Conservation (phyloP, 2,329 filamentous ascomycete species). For the Ascochyta clinopodiicola region DNA sequence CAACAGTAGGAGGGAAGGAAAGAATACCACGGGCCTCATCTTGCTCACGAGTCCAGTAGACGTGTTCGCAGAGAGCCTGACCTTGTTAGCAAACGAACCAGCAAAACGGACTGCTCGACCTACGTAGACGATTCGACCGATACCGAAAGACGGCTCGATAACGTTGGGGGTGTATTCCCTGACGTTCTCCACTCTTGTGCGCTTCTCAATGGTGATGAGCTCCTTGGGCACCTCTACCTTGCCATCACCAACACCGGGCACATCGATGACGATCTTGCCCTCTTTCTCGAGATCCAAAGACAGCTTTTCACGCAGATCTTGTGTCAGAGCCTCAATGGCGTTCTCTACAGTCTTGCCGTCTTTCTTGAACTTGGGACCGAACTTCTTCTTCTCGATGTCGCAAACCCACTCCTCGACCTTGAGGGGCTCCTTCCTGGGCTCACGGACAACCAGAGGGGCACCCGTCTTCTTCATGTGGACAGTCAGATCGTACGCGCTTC, state of each 20-base stretch:
- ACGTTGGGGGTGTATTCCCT: slow-evolving; percentile 95
- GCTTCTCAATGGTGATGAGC: slow-evolving; percentile 81
- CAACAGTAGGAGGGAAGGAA: slow-evolving; percentile 76
- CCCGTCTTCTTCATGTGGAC: slow-evolving; percentile 95
- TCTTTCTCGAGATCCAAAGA: slow-evolving; percentile 74
- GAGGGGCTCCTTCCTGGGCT: slow-evolving; percentile 78
- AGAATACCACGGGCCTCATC: slow-evolving; percentile 84
- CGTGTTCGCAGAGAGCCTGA: slow-evolving; percentile 91
- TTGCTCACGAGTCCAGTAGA: slow-evolving; percentile 87
- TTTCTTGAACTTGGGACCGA: slow-evolving; percentile 91
- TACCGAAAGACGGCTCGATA: slow-evolving; percentile 97
- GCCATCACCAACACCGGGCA: slow-evolving; percentile 70
- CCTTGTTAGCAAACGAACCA: slow-evolving; percentile 47
- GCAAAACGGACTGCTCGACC: slow-evolving; percentile 12
- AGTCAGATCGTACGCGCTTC: slow-evolving; percentile 90
- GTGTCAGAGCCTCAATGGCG: slow-evolving; percentile 75
- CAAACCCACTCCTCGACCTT: slow-evolving; percentile 86
- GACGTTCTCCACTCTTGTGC: slow-evolving; percentile 80
- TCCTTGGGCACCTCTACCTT: slow-evolving; percentile 82
- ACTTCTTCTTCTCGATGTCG: slow-evolving; percentile 92
- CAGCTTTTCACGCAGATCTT: slow-evolving; percentile 81
- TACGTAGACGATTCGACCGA: slow-evolving; percentile 88
- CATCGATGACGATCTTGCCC: slow-evolving; percentile 79
- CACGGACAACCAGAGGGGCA: slow-evolving; percentile 81
- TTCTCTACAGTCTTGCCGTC: slow-evolving; percentile 85